Evolutionary conservation across 495 filamentous ascomycete species (phyloP).

Genomic region (Podospora pseudoanserina): DNA sequence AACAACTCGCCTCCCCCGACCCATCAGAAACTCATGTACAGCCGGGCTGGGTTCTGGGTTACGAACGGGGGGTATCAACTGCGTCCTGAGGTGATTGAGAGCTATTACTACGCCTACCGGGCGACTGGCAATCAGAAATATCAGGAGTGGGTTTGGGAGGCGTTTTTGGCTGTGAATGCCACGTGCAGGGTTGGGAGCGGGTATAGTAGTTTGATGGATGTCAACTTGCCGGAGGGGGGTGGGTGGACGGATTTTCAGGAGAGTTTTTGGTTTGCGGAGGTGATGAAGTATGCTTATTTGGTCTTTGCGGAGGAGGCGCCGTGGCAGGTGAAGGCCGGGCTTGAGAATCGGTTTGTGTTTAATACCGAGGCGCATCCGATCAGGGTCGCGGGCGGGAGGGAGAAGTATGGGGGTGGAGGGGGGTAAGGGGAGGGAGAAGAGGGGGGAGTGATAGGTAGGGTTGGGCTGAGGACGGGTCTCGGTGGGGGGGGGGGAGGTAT

Average conservation of each 20-base stretch:
- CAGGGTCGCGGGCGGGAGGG: constrained; percentile 39
- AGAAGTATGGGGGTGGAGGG: constrained; percentile 6
- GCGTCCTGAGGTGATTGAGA: constrained; percentile 82
- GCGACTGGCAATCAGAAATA: constrained; percentile 70
- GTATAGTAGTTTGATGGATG: constrained; percentile 62
- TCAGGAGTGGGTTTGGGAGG: constrained; percentile 82
- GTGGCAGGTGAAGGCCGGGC: constrained; percentile 62
- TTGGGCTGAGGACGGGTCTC: too few species aligned
- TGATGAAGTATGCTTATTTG: constrained; percentile 80
- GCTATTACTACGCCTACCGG: constrained; percentile 83
- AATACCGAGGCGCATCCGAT: constrained; percentile 86
- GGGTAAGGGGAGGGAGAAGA: not conserved
- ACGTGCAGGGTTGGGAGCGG: constrained; percentile 63
- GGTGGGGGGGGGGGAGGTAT: too few species aligned
- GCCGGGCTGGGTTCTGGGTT: constrained; percentile 70
- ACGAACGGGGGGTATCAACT: constrained; percentile 60
- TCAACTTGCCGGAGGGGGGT: constrained; percentile 62
- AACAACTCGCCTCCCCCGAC: constrained; percentile 43
- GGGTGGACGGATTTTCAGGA: constrained; percentile 68
- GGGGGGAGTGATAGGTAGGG: not conserved
- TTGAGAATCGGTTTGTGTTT: constrained; percentile 65
- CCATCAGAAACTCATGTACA: constrained; percentile 56
- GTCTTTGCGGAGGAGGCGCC: constrained; percentile 52
- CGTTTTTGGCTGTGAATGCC: constrained; percentile 65
- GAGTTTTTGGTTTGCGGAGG: constrained; percentile 88